Evolutionary conservation across 371 early-diverging fungal species (phyloP).

Genomic region (Mortierella sp.): DNA sequence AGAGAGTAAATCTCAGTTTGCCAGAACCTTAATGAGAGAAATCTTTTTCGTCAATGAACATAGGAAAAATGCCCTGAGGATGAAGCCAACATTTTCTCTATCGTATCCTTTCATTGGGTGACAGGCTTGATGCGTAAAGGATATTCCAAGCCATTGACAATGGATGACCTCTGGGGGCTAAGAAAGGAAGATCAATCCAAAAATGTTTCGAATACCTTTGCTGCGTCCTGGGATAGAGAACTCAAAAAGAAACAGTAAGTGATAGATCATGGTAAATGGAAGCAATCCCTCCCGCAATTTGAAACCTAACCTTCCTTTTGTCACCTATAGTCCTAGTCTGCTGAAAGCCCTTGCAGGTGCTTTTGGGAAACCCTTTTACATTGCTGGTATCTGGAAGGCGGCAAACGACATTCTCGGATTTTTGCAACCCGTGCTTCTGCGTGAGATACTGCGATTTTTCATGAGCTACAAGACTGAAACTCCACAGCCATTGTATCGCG

Average conservation of each 20-base stretch:
- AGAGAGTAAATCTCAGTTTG: not conserved
- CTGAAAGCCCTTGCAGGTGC: constrained; percentile 71
- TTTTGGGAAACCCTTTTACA: constrained; percentile 77
- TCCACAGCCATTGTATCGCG: constrained; percentile 71
- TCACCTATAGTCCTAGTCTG: constrained; percentile 72
- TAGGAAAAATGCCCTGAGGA: constrained; percentile 77
- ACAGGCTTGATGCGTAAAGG: constrained; percentile 89
- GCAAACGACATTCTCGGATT: constrained; percentile 86
- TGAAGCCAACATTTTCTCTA: constrained; percentile 87
- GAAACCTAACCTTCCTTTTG: not conserved
- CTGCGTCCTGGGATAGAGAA: constrained; percentile 77
- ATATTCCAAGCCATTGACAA: constrained; percentile 74
- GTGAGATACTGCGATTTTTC: constrained; percentile 81
- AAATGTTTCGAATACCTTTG: constrained; percentile 73
- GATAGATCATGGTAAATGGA: not conserved
- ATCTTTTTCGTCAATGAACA: not conserved
- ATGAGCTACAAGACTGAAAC: constrained; percentile 64
- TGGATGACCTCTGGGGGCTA: constrained; percentile 87
- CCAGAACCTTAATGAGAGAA: not conserved
- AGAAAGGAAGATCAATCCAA: constrained; percentile 75
- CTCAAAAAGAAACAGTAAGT: constrained; percentile 66
- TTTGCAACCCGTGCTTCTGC: constrained; percentile 86
- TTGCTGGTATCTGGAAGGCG: constrained; percentile 84
- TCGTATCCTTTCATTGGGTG: constrained; percentile 93
- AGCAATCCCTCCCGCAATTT: not conserved